phyloP scores from a whole-genome alignment of 495 filamentous ascomycete species.

The Lasiosphaeria ovina region DNA sequence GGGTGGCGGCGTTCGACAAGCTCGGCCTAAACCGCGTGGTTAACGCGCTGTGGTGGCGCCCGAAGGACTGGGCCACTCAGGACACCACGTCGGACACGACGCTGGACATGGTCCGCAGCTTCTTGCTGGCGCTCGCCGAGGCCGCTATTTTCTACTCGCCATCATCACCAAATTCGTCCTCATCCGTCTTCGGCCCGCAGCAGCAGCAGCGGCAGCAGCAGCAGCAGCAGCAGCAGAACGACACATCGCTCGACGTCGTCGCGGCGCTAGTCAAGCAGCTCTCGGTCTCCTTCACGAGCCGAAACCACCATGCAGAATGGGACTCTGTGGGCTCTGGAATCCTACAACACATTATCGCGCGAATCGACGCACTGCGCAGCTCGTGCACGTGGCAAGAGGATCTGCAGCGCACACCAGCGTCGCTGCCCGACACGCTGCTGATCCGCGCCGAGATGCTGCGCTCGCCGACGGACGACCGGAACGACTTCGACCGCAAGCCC shows the following conservation, averaged over 20 bases:
- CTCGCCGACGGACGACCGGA: not conserved
- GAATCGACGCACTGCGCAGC: conserved; percentile 1
- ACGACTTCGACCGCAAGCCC: not conserved
- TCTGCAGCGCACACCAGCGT: not conserved
- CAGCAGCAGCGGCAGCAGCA: too few species aligned
- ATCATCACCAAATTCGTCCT: too few species aligned
- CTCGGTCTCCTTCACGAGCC: not conserved
- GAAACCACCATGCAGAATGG: not conserved
- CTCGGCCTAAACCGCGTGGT: not conserved
- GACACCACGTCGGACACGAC: too few species aligned
- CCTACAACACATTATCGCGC: not conserved
- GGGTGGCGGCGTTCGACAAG: not conserved
- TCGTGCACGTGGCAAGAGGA: not conserved
- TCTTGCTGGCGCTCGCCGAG: too few species aligned
- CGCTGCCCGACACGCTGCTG: not conserved
- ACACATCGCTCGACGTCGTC: too few species aligned
- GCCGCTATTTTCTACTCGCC: too few species aligned
- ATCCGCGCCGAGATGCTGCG: not conserved
- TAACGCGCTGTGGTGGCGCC: too few species aligned
- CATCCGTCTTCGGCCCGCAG: too few species aligned
- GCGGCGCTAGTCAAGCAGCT: not conserved
- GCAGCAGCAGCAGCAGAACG: too few species aligned
- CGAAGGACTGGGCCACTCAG: not conserved
- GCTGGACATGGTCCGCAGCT: too few species aligned
- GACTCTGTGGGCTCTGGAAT: not conserved